A percentile compares a stretch with the other conserved stretches of the same genome.
Conservation (phyloP, 768 basidiomycete species). For the Russula sp. region DNA sequence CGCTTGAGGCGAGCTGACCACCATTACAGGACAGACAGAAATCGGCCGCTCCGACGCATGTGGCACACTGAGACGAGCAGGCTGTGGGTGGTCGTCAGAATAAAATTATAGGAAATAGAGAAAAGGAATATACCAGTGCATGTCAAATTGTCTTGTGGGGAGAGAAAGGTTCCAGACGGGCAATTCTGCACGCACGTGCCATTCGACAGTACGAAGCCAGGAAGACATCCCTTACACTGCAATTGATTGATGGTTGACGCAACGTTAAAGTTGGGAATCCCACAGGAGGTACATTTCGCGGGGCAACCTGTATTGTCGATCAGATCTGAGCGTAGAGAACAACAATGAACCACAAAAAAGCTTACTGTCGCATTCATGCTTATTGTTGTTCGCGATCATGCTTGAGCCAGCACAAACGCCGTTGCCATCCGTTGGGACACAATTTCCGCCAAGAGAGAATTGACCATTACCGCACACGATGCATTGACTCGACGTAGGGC, state of each 20-base stretch:
- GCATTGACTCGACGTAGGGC: constrained; percentile 62
- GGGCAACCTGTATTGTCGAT: constrained; percentile 55
- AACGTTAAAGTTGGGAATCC: constrained; percentile 62
- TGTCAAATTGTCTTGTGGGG: constrained; percentile 61
- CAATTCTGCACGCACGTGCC: constrained; percentile 66
- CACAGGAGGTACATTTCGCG: constrained; percentile 71
- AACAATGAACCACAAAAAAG: constrained; percentile 15
- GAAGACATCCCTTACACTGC: constrained; percentile 72
- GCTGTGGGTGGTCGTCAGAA: constrained; percentile 31
- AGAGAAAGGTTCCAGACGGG: constrained; percentile 65
- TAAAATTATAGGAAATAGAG: constrained; percentile 4
- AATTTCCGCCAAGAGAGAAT: constrained; percentile 59
- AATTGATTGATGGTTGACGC: constrained; percentile 57
- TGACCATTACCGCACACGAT: constrained; percentile 55
- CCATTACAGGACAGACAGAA: constrained; percentile 71
- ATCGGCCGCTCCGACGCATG: constrained; percentile 57
- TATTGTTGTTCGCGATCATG: constrained; percentile 73
- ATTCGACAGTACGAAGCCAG: constrained; percentile 63
- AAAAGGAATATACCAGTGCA: constrained; percentile 53
- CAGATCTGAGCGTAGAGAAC: neutral
- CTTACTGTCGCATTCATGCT: constrained; percentile 79
- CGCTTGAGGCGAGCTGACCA: constrained; percentile 57
- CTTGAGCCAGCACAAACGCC: constrained; percentile 70
- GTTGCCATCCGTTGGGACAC: constrained; percentile 54
- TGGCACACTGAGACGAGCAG: constrained; percentile 66